Evolutionary conservation across 139 green algal species (phyloP), one percentile per base, ranked within the genome.

Genomic region (Haematococcus lacustris): DNA sequence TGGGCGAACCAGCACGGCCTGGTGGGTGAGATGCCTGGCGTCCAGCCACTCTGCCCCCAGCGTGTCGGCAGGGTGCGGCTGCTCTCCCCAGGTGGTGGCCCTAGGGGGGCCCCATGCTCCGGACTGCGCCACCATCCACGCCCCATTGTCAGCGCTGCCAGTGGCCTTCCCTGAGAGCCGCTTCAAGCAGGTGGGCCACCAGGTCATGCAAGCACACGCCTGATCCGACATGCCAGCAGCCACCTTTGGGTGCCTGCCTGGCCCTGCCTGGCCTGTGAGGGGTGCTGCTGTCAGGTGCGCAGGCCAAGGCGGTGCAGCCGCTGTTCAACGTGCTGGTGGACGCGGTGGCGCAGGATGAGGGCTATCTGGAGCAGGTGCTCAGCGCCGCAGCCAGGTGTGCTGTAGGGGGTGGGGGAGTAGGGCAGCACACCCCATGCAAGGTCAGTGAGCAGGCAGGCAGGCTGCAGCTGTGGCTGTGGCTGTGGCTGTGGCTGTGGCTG

Each of bases 291-390:
- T 23, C 23, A 33, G 21, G 38, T 35, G 7, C 25, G 38, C n/a
- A 89, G 66, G 92, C 90, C 26, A 78, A 88, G 65, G 60, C 76
- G 3, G 68, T 91, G 0, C 88, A 91, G 82, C 75, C 81, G 9
- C 30, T 85, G 5, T 95, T 98, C 84, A 97, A 95, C 74, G 65
- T 39, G 0, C 66, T 99, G 50, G 86, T 96, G 4, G 91, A 97
- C 66, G 53, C 70, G 0, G 87, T 98, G 26, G 86, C 83, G 0
- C 17, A 60, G 1, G 93, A 99, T 63, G 80, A 85, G 30, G 77
- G 53, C 0, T 98, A 96, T 76, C 73, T 98, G 38, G 68, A 83
- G 57, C 9, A 47, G 7, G 89, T 87, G 0, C 81, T 99, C 47
- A 59, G 34, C 1, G 73, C 76, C 9, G 76, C 74, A 40, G 79